A percentile compares a stretch with the other conserved stretches of the same genome.
Conservation (phyloP, 495 filamentous ascomycete genomes). For the Neurospora pannonica region DNA sequence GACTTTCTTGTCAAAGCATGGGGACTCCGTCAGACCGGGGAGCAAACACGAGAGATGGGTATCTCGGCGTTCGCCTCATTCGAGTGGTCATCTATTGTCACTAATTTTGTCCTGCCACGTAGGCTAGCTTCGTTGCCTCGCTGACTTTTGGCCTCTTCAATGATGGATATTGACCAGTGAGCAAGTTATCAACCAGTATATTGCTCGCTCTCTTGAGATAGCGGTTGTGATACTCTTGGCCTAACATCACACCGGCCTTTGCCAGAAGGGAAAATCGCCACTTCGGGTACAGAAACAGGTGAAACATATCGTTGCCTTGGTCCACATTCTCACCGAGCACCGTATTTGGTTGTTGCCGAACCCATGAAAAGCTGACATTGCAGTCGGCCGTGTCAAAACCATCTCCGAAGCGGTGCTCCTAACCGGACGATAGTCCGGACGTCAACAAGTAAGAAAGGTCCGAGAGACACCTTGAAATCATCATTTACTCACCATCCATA, state of each 20-base stretch:
- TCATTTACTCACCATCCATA: background rate
- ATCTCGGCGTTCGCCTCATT: background rate
- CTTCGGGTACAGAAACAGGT: background rate
- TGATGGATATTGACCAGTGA: background rate
- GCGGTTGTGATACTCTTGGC: background rate
- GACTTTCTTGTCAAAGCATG: background rate
- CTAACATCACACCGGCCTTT: background rate
- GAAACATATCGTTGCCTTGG: background rate
- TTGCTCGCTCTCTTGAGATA: background rate
- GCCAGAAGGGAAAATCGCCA: background rate
- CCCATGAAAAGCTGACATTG: background rate
- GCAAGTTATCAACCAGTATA: background rate
- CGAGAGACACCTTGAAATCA: background rate
- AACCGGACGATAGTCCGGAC: background rate
- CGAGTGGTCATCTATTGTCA: background rate
- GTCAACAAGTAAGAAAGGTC: background rate
- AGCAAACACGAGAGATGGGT: background rate
- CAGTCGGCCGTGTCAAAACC: background rate
- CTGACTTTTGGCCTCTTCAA: background rate
- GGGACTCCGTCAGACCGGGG: background rate
- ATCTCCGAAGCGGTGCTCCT: background rate
- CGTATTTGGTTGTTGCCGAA: background rate
- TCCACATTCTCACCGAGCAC: background rate
- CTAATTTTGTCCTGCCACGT: background rate
- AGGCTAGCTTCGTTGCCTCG: background rate